These are phyloP conservation scores for Plectosphaerella sp. DNA, from an alignment of 2,329 filamentous ascomycete species.

Conservation along the genomic window DNA sequence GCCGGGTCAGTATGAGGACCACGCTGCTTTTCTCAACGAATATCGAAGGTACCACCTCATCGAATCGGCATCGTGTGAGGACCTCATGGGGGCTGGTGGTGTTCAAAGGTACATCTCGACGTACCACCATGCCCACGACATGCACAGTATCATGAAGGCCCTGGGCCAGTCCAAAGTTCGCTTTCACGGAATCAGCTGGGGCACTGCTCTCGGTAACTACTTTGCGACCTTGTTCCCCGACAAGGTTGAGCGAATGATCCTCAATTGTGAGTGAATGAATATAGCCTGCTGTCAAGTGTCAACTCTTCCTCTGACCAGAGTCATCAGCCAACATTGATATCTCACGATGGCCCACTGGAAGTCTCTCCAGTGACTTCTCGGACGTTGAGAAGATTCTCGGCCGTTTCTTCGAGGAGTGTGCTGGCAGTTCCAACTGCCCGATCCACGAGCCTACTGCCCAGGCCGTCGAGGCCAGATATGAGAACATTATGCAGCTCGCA, in stretches of 20 bases:
- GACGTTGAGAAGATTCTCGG: slow-evolving; percentile 49
- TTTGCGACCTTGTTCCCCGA: slow-evolving; percentile 16
- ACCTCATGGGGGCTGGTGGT: slow-evolving; percentile 23
- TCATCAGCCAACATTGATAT: slow-evolving; percentile 40
- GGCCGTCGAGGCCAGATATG: background rate
- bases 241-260: slow-evolving; percentile 11
- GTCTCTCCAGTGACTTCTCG: slow-evolving; percentile 37
- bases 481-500: background rate
- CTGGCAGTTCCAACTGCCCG: slow-evolving; percentile 43
- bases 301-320: background rate
- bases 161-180: slow-evolving; percentile 34
- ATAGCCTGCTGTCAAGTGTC: too few species aligned
- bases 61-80: slow-evolving; percentile 35
- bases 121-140: slow-evolving; percentile 37
- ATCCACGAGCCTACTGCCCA: slow-evolving; percentile 19
- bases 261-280: slow-evolving; percentile 9
- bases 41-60: slow-evolving; percentile 13
- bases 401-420: slow-evolving; percentile 49
- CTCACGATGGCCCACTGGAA: slow-evolving; percentile 44
- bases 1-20: slow-evolving; percentile 34
- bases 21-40: slow-evolving; percentile 19
- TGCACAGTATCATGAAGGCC: slow-evolving; percentile 38
- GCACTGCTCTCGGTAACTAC: slow-evolving; percentile 14
- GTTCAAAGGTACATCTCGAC: slow-evolving; percentile 37
- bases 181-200: slow-evolving; percentile 49